Conservation (phyloP, 495 filamentous ascomycete genomes). For the Amniculicola lignicola region DNA sequence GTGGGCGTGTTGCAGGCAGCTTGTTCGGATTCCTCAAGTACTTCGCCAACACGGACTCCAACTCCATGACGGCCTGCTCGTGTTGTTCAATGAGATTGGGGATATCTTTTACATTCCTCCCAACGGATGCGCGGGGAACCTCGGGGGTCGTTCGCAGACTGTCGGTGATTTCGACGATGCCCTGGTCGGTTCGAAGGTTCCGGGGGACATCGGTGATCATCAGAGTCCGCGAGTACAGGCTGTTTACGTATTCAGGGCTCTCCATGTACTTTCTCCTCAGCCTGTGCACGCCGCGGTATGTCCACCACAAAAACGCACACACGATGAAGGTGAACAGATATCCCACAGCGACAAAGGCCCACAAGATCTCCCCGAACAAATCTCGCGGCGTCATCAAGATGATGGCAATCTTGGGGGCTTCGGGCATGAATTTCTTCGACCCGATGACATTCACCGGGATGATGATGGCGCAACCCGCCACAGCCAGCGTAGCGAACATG, state of each 20-base stretch:
- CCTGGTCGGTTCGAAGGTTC: conserved; percentile 72
- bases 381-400: conserved; percentile 56
- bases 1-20: conserved; percentile 73
- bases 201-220: conserved; percentile 89
- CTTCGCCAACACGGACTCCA: conserved; percentile 80
- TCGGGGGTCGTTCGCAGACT: conserved; percentile 68
- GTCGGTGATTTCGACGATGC: conserved; percentile 76
- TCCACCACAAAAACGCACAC: conserved; percentile 81
- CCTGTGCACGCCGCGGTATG: conserved; percentile 69
- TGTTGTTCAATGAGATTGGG: conserved; percentile 83
- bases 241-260: conserved; percentile 83
- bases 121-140: conserved; percentile 75
- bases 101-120: conserved; percentile 84
- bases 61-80: conserved; percentile 69
- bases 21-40: conserved; percentile 85
- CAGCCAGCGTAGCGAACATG: conserved; percentile 69
- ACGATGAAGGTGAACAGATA: conserved; percentile 76
- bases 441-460: conserved; percentile 76
- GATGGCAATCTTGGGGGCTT: conserved; percentile 43
- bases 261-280: conserved; percentile 78
- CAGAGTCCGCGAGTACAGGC: conserved; percentile 83
- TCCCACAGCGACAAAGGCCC: conserved; percentile 78
- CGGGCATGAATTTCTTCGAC: conserved; percentile 37
- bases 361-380: conserved; percentile 58
- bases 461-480: conserved; percentile 74